Evolutionary conservation across 1,284 basidiomycete genomes (phyloP), one percentile per base, ranked within the genome.

Genomic region (Wolfiporia cocos): DNA sequence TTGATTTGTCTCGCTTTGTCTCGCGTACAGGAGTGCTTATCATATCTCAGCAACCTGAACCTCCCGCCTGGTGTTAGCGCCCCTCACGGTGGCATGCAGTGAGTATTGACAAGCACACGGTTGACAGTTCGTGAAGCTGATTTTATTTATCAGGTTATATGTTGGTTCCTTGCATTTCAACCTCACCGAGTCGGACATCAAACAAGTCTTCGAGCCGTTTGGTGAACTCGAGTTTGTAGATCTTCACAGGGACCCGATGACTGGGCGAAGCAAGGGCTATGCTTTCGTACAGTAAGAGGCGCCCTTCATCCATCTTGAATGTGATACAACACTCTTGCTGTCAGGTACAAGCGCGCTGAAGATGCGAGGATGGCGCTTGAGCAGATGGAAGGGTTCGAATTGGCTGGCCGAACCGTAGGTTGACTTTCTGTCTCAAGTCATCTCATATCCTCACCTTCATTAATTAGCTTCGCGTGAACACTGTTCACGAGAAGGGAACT

Each of bases 221-320:
- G 95, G 95, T 54, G 88, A 92, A 65, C 76, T 99, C 53, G 94
- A 95, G 65, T 95, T 95, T 69, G 94, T 99, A 59, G 95, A 99
- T 72, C 78, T 99, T 58, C 95, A 98, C 65, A 81, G 86, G 57
- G 93, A 97, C 64, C 85, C 89, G 5, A 81, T 76, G 70, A 94
- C 92, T 31, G 93, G 94, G 33, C 83, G 91, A 57, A 94, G 91
- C 68, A 98, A 98, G 66, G 96, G 96, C 29, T 98, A 96, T 62
- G 93, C 92, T 21, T 99, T 99, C 62, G 88, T 99, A 33, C 96
- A 99, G 83, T 93, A 61, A 55, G 81, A 70, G 1, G n/a, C n/a
- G n/a, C n/a, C n/a, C n/a, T n/a, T n/a, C n/a, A n/a, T n/a, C n/a
- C n/a, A n/a, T n/a, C n/a, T n/a, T n/a, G n/a, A n/a, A n/a, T n/a